Conservation (phyloP, 176 grass and related monocot genomes). For the Lolium perenne region DNA sequence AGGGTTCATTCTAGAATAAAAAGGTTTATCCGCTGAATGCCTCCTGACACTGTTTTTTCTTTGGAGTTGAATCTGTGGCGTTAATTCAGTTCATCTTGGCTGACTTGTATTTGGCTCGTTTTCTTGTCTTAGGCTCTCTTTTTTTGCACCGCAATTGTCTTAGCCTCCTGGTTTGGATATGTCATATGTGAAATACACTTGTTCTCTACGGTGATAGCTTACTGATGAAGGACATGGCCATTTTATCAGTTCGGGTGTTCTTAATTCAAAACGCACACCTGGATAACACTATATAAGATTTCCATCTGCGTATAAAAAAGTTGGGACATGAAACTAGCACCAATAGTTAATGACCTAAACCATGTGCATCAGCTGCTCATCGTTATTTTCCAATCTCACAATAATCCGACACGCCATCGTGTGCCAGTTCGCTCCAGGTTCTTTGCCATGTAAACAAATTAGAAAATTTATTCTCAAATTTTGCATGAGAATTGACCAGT, state of each 20-base stretch:
- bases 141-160: not conserved
- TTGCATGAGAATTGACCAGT: not conserved
- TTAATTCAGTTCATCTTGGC: not conserved
- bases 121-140: not conserved
- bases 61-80: not conserved
- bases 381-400: not conserved
- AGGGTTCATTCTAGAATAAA: not conserved
- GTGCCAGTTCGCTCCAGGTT: not conserved
- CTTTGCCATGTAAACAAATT: not conserved
- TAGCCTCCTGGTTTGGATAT: not conserved
- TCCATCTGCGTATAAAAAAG: not conserved
- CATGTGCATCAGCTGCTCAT: not conserved
- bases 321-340: too few relatives aligned
- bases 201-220: not conserved
- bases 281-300: not conserved
- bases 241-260: not conserved
- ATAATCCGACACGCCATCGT: not conserved
- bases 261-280: not conserved
- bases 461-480: not conserved
- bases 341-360: not conserved
- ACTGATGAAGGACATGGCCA: not conserved
- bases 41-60: not conserved
- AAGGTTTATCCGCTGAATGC: not conserved
- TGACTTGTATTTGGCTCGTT: not conserved
- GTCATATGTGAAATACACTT: not conserved